These are phyloP conservation scores for Raphanus raphanistrum DNA, from an alignment of 345 rosid species.

Conservation along the genomic window DNA sequence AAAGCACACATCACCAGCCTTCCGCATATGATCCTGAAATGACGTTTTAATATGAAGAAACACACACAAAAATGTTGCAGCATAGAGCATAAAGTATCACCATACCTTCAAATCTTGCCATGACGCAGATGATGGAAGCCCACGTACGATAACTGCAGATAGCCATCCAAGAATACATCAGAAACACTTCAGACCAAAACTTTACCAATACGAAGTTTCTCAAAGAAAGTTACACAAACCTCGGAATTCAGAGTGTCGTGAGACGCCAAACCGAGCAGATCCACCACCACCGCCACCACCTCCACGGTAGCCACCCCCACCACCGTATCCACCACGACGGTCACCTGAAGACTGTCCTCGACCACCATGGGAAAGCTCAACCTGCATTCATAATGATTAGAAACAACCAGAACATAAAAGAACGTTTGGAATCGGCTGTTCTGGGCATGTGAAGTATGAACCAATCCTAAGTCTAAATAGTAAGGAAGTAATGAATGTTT, in stretches of 20 bases:
- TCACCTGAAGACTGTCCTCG: constrained; percentile 77
- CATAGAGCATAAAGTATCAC: not conserved
- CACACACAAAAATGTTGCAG: not conserved
- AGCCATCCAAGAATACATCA: constrained; percentile 6
- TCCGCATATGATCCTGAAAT: constrained; percentile 91
- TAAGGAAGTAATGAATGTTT: constrained; percentile 2
- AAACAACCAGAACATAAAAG: constrained; percentile 2
- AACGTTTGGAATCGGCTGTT: not conserved
- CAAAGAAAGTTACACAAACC: constrained; percentile 46
- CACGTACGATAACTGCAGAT: constrained; percentile 76
- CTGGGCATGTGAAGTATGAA: not conserved
- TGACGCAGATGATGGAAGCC: constrained; percentile 91
- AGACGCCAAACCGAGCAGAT: constrained; percentile 56
- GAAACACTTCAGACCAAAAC: not conserved
- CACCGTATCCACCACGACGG: constrained; percentile 62
- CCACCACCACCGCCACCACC: constrained; percentile 39
- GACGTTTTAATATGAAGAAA: constrained; percentile 19
- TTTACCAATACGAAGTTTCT: not conserved
- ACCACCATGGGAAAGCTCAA: constrained; percentile 99
- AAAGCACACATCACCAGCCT: constrained; percentile 96
- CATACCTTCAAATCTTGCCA: constrained; percentile 97
- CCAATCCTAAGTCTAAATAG: not conserved
- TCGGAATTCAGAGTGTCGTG: constrained; percentile 92
- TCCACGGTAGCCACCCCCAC: constrained; percentile 26
- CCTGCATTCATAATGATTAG: constrained; percentile 48